A percentile compares a stretch with the other conserved stretches of the same genome.
These are phyloP conservation scores for Wickerhamomyces chambardii DNA, from an alignment of 805 yeast genomes.

Conservation along the genomic window DNA sequence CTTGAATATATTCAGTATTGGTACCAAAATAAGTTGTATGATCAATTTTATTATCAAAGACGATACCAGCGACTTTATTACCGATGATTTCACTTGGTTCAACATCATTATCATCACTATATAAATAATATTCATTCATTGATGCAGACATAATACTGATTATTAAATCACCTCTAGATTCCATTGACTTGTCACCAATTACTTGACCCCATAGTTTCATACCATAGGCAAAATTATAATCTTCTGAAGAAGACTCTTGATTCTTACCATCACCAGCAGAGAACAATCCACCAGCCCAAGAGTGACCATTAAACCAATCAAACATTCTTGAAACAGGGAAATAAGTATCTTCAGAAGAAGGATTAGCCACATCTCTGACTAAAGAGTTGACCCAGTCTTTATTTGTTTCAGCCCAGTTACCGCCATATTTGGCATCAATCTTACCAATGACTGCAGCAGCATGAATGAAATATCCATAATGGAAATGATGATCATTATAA, in stretches of 20 bases:
- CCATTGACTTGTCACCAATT: constrained; percentile 42
- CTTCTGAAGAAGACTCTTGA: constrained; percentile 67
- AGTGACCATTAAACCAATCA: constrained; percentile 69
- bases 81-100: constrained; percentile 41
- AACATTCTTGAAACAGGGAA: constrained; percentile 62
- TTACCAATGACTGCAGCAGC: constrained; percentile 76
- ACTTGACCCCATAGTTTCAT: constrained; percentile 63
- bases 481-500: constrained; percentile 85
- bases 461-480: constrained; percentile 75
- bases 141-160: constrained; percentile 45
- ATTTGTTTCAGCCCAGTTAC: constrained; percentile 37
- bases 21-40: constrained; percentile 67
- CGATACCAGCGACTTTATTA: constrained; percentile 61
- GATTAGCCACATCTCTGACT: constrained; percentile 62
- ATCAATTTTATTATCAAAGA: constrained; percentile 64
- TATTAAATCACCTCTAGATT: constrained; percentile 47
- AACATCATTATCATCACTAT: constrained; percentile 33
- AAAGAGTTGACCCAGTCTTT: constrained; percentile 52
- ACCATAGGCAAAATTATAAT: constrained; percentile 59
- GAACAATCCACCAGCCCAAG: constrained; percentile 66
- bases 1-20: constrained; percentile 56
- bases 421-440: constrained; percentile 45
- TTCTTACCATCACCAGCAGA: constrained; percentile 61
- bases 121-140: constrained; percentile 47
- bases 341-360: constrained; percentile 36